Evolutionary conservation across 2,329 filamentous ascomycete genomes (phyloP).

Genomic region (Neonectria punicea): DNA sequence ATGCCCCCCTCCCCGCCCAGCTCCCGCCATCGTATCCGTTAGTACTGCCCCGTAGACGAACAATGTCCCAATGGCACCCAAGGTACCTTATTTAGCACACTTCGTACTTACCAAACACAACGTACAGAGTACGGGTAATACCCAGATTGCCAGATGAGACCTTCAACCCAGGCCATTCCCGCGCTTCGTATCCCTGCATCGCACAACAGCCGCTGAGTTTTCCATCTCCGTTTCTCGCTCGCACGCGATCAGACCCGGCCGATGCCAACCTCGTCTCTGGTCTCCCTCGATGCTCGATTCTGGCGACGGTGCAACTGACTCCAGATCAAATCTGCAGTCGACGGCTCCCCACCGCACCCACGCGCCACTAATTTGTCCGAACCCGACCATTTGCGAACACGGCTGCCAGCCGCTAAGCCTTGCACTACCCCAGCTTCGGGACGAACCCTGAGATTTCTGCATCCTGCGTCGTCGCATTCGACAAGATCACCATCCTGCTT

Average conservation of each 20-base stretch:
- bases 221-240: conserved; percentile 8
- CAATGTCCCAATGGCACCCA: neutral
- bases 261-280: conserved; percentile 13
- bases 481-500: conserved; percentile 22
- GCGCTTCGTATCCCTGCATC: conserved; percentile 17
- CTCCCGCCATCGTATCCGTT: conserved; percentile 1
- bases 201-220: conserved; percentile 18
- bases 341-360: conserved; percentile 28
- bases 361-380: conserved; percentile 27
- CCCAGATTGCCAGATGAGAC: conserved; percentile 3
- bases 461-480: conserved; percentile 24
- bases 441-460: conserved; percentile 27
- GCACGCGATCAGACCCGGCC: conserved; percentile 13
- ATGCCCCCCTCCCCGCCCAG: conserved; percentile 2
- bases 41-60: neutral
- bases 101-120: too few species aligned
- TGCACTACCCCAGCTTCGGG: conserved; percentile 26
- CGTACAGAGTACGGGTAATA: neutral
- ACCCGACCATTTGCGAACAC: conserved; percentile 21
- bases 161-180: conserved; percentile 3
- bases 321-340: conserved; percentile 33
- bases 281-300: conserved; percentile 14
- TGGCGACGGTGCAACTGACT: conserved; percentile 28
- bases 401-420: conserved; percentile 29
- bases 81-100: neutral